Conservation (phyloP, 495 filamentous ascomycete species). For the Podospora bellae-mahoneyi region DNA sequence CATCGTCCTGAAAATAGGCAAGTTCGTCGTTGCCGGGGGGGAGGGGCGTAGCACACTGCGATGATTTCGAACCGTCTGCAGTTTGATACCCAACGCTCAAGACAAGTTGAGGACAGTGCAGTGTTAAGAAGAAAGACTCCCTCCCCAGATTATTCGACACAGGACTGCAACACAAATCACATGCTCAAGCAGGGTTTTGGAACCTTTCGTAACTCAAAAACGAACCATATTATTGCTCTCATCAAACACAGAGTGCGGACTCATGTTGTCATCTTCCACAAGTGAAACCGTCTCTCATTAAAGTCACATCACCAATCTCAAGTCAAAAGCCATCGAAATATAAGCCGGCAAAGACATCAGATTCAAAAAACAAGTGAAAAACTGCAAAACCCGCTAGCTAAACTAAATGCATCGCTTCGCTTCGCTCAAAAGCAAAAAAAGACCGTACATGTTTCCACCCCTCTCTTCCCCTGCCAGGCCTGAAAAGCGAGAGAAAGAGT, state of each 20-base stretch:
- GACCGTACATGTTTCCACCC: background rate
- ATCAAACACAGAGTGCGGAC: background rate
- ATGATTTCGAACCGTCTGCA: too few relatives aligned
- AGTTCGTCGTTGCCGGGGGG: too few relatives aligned
- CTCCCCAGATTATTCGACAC: too few relatives aligned
- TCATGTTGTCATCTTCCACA: background rate
- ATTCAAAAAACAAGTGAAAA: background rate
- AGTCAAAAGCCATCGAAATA: background rate
- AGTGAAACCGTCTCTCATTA: background rate
- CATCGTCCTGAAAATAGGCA: too few relatives aligned
- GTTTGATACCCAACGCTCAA: too few relatives aligned
- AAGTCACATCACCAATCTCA: background rate
- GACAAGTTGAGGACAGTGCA: too few relatives aligned
- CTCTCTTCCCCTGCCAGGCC: background rate
- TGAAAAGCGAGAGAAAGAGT: background rate
- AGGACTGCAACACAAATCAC: background rate
- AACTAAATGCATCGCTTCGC: background rate
- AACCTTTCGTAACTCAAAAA: background rate
- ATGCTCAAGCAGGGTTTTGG: background rate
- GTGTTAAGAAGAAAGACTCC: too few relatives aligned
- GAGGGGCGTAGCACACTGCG: too few relatives aligned
- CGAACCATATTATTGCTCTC: background rate
- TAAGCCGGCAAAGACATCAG: constrained; percentile 2
- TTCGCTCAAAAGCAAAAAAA: background rate
- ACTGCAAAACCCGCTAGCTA: background rate